Conservation (phyloP, 345 rosid genomes). For the Nasturtium officinale region DNA sequence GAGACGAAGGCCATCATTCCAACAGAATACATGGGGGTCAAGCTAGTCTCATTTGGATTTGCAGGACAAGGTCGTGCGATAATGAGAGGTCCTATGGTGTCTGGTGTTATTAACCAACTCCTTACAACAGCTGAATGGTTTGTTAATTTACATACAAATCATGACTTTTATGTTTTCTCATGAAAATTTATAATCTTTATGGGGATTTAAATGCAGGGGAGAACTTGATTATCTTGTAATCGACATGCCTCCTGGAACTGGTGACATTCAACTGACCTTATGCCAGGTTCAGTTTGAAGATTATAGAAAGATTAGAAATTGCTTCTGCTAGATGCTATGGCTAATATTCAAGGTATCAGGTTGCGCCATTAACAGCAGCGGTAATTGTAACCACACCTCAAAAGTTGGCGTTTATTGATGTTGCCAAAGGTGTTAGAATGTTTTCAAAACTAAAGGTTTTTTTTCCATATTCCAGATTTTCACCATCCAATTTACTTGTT, state of each 20-base stretch:
- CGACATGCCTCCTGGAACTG: conserved; percentile 99
- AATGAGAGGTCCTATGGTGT: conserved; percentile 99
- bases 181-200: not conserved
- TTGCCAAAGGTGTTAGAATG: conserved; percentile 98
- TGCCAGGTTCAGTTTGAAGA: conserved; percentile 67
- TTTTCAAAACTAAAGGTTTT: conserved; percentile 93
- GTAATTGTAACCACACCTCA: conserved; percentile 98
- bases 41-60: conserved; percentile 94
- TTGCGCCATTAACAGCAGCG: conserved; percentile 91
- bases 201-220: conserved; percentile 60
- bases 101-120: conserved; percentile 94
- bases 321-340: not conserved
- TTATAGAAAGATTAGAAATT: not conserved
- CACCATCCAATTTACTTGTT: not conserved
- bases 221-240: conserved; percentile 97
- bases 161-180: not conserved
- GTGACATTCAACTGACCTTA: conserved; percentile 92
- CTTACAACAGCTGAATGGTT: conserved; percentile 95
- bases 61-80: conserved; percentile 97
- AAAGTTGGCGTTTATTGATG: conserved; percentile 92
- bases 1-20: conserved; percentile 87
- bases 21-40: conserved; percentile 91
- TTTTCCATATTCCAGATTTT: not conserved
- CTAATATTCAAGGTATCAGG: conserved; percentile 48
- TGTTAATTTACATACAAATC: conserved; percentile 16